Evolutionary conservation across 2,329 filamentous ascomycete genomes (phyloP).

Genomic region (Diatrype stigma): DNA sequence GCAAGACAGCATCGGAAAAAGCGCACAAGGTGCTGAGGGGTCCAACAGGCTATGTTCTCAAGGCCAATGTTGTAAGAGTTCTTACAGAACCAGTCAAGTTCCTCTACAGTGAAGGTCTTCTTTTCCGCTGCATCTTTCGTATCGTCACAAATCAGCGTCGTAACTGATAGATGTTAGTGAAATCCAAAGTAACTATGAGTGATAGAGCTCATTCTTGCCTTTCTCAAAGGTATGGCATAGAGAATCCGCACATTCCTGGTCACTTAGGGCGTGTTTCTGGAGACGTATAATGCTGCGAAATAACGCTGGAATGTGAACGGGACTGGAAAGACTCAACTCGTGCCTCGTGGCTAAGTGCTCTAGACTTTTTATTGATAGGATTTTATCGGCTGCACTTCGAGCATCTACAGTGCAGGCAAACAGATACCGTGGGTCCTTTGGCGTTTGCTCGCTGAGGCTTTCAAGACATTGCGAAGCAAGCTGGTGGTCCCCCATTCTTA

Average conservation of each 20-base stretch:
- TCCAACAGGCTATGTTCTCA: slow-evolving; percentile 52
- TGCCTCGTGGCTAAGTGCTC: slow-evolving; percentile 56
- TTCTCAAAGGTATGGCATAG: slow-evolving; percentile 48
- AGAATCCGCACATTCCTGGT: slow-evolving; percentile 35
- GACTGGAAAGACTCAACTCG: slow-evolving; percentile 40
- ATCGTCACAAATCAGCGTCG: slow-evolving; percentile 36
- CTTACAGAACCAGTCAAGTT: slow-evolving; percentile 80
- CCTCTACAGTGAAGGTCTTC: slow-evolving; percentile 54
- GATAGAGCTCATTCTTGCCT: slow-evolving; percentile 31
- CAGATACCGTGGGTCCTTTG: slow-evolving; percentile 58
- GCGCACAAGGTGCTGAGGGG: slow-evolving; percentile 48
- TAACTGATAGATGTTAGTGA: slow-evolving; percentile 26
- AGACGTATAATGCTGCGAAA: slow-evolving; percentile 57
- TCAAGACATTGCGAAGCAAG: slow-evolving; percentile 62
- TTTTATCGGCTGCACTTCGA: slow-evolving; percentile 58
- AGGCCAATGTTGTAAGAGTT: slow-evolving; percentile 77
- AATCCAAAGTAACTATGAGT: slow-evolving; percentile 1
- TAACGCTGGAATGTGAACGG: slow-evolving; percentile 58
- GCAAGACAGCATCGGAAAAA: slow-evolving; percentile 52
- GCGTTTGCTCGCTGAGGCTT: slow-evolving; percentile 48
- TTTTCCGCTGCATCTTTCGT: slow-evolving; percentile 35
- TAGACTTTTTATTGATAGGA: slow-evolving; percentile 55
- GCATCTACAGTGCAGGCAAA: slow-evolving; percentile 80
- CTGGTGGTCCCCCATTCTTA: slow-evolving; percentile 54
- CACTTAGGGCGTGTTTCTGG: slow-evolving; percentile 38